These are phyloP conservation scores for Ustulina deusta DNA, from an alignment of 2,329 filamentous ascomycete genomes.

Conservation along the genomic window DNA sequence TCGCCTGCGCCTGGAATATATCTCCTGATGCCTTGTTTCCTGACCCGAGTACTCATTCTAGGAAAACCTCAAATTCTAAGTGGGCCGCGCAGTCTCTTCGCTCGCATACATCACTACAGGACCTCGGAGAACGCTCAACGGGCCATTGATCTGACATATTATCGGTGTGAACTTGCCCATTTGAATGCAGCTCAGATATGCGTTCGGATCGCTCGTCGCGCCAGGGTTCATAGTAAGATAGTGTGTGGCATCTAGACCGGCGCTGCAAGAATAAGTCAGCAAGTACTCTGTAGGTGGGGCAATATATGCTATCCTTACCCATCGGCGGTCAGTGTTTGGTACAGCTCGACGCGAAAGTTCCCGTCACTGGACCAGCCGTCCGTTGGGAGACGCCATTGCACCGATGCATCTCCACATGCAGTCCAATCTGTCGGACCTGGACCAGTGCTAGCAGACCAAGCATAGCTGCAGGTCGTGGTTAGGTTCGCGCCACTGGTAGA, in stretches of 20 bases:
- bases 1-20: background rate
- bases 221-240: slow-evolving; percentile 17
- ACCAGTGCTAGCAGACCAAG: slow-evolving; percentile 12
- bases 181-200: slow-evolving; percentile 32
- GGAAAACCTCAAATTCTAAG: background rate
- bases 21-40: background rate
- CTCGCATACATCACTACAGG: slow-evolving; percentile 29
- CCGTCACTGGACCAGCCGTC: slow-evolving; percentile 15
- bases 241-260: slow-evolving; percentile 29
- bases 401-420: slow-evolving; percentile 15
- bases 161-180: slow-evolving; percentile 32
- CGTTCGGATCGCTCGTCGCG: slow-evolving; percentile 22
- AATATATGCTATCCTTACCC: slow-evolving; percentile 15
- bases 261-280: slow-evolving; percentile 11
- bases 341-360: slow-evolving; percentile 31
- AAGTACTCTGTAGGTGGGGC: background rate
- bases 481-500: slow-evolving; percentile 6
- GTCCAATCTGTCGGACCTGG: slow-evolving; percentile 31
- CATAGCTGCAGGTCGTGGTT: slow-evolving; percentile 22
- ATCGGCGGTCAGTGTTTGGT: slow-evolving; percentile 9
- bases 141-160: slow-evolving; percentile 22
- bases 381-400: slow-evolving; percentile 30
- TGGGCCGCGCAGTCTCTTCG: slow-evolving; percentile 14
- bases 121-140: slow-evolving; percentile 21
- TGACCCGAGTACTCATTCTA: background rate